Evolutionary conservation across 139 green algal genomes (phyloP).

Genomic region (Chlamydomonas asymmetrica): DNA sequence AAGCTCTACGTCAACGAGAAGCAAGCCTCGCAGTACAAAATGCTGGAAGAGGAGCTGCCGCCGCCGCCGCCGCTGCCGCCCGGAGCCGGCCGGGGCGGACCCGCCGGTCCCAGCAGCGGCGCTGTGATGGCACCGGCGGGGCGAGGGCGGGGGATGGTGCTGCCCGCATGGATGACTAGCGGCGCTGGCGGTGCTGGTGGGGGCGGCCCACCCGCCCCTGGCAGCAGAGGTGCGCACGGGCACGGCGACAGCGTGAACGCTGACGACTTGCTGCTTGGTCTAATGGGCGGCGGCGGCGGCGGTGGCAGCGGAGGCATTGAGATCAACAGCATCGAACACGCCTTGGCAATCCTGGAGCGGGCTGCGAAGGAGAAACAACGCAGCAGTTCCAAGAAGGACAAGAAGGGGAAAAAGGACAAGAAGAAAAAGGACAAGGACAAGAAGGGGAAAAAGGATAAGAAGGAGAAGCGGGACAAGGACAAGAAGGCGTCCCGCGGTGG

Average conservation of each 20-base stretch:
- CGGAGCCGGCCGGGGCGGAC: background rate
- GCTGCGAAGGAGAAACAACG: background rate
- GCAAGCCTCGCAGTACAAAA: constrained; percentile 32
- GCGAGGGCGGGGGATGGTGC: constrained; percentile 27
- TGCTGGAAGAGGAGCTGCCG: constrained; percentile 24
- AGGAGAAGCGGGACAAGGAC: constrained; percentile 16
- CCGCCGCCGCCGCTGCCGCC: background rate
- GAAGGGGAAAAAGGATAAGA: constrained; percentile 20
- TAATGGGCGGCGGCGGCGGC: background rate
- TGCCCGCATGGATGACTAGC: constrained; percentile 46
- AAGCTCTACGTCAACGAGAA: constrained; percentile 37
- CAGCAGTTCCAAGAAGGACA: constrained; percentile 3
- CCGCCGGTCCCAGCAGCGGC: background rate
- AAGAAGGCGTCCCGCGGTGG: constrained; percentile 22
- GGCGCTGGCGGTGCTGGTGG: background rate
- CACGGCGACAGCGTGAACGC: constrained; percentile 2
- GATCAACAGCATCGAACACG: constrained; percentile 34
- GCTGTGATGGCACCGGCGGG: constrained; percentile 17
- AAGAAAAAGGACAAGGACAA: constrained; percentile 25
- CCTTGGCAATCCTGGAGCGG: constrained; percentile 36
- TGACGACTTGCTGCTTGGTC: constrained; percentile 7
- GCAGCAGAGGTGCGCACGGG: background rate
- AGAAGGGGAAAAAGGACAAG: constrained; percentile 16
- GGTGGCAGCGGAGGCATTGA: background rate
- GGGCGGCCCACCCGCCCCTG: background rate